Evolutionary conservation across 1,284 basidiomycete genomes (phyloP).

Genomic region (Bjerkandera adusta): DNA sequence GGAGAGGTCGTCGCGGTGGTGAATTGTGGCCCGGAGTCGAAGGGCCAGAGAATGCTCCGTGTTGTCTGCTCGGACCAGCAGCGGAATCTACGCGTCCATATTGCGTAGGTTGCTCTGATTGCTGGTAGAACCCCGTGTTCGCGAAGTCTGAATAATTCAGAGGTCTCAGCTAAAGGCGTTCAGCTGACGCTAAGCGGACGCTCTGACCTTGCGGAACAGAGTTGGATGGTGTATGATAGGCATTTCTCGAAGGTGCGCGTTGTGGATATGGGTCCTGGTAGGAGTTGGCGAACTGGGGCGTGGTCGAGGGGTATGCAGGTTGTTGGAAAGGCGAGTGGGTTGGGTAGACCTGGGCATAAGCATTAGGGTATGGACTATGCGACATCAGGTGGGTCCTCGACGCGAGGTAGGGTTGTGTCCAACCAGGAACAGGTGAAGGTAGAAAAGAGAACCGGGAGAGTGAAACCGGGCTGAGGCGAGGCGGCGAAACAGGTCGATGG

Average conservation of each 20-base stretch:
- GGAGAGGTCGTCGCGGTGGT: constrained; percentile 9
- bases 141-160: neutral
- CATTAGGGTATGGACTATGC: constrained; percentile 9
- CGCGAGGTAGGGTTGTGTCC: no score
- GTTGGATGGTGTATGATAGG: neutral
- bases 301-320: neutral
- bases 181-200: constrained; percentile 1
- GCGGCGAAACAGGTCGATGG: no score
- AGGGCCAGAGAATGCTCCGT: neutral
- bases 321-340: neutral
- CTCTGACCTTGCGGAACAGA: neutral
- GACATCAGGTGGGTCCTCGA: no score
- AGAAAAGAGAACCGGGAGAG: no score
- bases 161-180: neutral
- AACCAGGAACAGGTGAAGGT: no score
- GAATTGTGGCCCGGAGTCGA: constrained; percentile 1
- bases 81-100: neutral
- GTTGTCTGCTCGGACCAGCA: neutral
- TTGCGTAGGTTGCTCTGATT: neutral
- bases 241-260: neutral
- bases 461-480: no score
- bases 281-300: neutral
- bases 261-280: constrained; percentile 1
- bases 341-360: neutral
- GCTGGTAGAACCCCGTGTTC: neutral